Evolutionary conservation across 768 basidiomycete species (phyloP).

Genomic region (Suillus luteus): DNA sequence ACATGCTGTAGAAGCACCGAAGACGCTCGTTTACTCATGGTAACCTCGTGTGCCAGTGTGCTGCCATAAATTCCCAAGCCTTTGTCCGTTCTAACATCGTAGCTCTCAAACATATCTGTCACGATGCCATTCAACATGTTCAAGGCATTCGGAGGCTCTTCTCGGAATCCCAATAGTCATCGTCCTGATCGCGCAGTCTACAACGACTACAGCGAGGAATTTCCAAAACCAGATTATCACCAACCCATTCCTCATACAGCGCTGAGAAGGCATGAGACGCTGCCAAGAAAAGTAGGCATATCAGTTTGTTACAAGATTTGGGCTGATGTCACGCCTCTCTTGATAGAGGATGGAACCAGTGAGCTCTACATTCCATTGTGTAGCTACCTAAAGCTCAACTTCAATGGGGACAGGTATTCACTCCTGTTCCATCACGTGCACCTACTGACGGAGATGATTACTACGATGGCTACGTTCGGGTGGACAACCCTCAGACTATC

Average conservation of each 20-base stretch:
- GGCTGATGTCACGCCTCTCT: conserved; percentile 1
- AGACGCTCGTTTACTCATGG: conserved; percentile 16
- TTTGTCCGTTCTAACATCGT: conserved; percentile 16
- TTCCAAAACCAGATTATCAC: conserved; percentile 30
- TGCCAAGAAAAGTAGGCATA: conserved; percentile 8
- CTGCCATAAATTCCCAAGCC: conserved; percentile 31
- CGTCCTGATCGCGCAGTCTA: conserved; percentile 27
- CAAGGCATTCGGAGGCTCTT: conserved; percentile 34
- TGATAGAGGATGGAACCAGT: conserved; percentile 35
- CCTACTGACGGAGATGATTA: conserved; percentile 36
- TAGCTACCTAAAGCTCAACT: conserved; percentile 13
- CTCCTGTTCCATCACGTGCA: conserved; percentile 34
- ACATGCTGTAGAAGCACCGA: conserved; percentile 11
- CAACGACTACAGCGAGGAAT: conserved; percentile 30
- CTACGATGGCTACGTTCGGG: conserved; percentile 34
- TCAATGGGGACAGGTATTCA: conserved; percentile 28
- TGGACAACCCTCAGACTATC: conserved; percentile 33
- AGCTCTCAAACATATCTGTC: conserved; percentile 21
- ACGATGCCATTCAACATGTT: conserved; percentile 41
- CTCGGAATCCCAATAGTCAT: conserved; percentile 32
- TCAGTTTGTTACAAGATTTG: not conserved
- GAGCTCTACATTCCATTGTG: conserved; percentile 15
- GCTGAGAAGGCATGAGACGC: conserved; percentile 23
- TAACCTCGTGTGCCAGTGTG: conserved; percentile 28
- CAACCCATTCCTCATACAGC: conserved; percentile 12